These are phyloP conservation scores for Musa schizocarpa DNA, from an alignment of 176 grass and related monocot genomes.

Conservation along the genomic window DNA sequence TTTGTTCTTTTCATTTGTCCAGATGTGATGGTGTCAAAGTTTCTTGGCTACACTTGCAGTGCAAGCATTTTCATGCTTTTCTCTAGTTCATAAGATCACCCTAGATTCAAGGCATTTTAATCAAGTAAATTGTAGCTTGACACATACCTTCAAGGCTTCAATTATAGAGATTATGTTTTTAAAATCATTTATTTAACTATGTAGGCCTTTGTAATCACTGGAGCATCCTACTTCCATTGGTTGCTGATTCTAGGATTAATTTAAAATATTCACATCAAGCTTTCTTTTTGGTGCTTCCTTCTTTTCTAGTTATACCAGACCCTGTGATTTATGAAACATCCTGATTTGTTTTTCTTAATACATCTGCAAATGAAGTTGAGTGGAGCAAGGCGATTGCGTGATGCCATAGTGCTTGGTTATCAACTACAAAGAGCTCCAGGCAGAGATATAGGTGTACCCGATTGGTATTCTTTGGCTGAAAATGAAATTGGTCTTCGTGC, in stretches of 20 bases:
- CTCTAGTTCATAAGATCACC: neutral
- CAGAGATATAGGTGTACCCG: constrained; percentile 71
- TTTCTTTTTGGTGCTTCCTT: neutral
- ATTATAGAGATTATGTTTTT: too few species aligned
- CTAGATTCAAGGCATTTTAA: neutral
- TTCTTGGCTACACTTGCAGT: neutral
- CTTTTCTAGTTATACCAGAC: neutral
- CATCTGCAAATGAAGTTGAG: constrained; percentile 45
- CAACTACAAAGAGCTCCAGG: constrained; percentile 84
- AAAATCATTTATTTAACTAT: neutral
- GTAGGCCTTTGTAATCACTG: neutral
- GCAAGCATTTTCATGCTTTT: neutral
- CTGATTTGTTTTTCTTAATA: neutral
- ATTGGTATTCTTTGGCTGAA: constrained; percentile 91
- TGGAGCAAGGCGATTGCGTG: constrained; percentile 71
- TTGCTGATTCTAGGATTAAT: neutral
- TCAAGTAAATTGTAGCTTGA: neutral
- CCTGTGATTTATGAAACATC: neutral
- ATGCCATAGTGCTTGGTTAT: constrained; percentile 97
- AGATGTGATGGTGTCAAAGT: neutral
- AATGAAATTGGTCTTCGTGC: constrained; percentile 61
- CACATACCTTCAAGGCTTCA: too few species aligned
- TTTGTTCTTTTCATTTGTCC: neutral
- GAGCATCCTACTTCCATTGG: neutral
- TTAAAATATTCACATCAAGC: neutral